A percentile compares a stretch with the other conserved stretches of the same genome.
phyloP scores from a whole-genome alignment of 768 basidiomycete species.

The Ramaria sp. region DNA sequence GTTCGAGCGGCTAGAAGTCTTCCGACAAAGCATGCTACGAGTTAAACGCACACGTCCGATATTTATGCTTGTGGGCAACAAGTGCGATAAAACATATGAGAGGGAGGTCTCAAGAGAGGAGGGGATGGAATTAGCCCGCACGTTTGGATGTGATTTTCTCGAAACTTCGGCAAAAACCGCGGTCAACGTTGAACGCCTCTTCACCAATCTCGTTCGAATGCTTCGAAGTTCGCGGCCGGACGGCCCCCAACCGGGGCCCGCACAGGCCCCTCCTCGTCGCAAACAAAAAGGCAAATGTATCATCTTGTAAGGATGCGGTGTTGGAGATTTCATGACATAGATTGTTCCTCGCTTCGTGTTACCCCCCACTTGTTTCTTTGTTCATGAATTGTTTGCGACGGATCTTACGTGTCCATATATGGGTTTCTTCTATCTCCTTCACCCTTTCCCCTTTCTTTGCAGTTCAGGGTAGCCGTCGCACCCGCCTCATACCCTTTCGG shows the following conservation, averaged over 20 bases:
- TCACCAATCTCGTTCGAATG: constrained; percentile 76
- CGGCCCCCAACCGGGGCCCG: not conserved
- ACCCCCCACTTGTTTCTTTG: not conserved
- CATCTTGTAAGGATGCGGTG: constrained; percentile 4
- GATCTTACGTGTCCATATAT: constrained; percentile 8
- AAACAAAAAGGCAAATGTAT: constrained; percentile 2
- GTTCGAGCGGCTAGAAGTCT: constrained; percentile 82
- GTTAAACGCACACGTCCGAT: constrained; percentile 79
- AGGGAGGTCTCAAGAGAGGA: constrained; percentile 90
- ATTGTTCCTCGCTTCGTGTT: not conserved
- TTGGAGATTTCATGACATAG: not conserved
- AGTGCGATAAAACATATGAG: constrained; percentile 84
- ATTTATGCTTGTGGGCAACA: constrained; percentile 95
- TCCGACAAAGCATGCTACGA: constrained; percentile 81
- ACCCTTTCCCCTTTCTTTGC: not conserved
- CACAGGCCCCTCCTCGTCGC: not conserved
- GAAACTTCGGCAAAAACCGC: constrained; percentile 97
- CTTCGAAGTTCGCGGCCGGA: constrained; percentile 32
- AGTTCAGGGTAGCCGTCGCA: not conserved
- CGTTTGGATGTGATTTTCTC: constrained; percentile 86
- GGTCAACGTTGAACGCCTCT: constrained; percentile 82
- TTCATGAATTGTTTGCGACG: constrained; percentile 3
- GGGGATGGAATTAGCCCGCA: constrained; percentile 67
- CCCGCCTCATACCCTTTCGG: constrained; percentile 1
- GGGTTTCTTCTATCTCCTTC: not conserved